A percentile compares a stretch with the other conserved stretches of the same genome.
phyloP scores from a whole-genome alignment of 805 yeast species.

The Cyberlindnera mycetangii region DNA sequence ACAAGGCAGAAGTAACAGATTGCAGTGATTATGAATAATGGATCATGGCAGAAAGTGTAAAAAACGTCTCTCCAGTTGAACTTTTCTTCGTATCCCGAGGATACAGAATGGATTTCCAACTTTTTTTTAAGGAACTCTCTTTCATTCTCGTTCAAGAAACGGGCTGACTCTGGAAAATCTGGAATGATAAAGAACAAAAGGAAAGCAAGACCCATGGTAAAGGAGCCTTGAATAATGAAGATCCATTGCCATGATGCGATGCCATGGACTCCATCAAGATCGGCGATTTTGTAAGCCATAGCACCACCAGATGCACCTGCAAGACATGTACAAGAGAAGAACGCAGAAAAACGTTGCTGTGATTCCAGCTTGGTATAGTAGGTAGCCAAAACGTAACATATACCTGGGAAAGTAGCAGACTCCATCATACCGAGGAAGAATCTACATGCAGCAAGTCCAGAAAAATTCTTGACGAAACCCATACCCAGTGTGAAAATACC shows the following conservation, averaged over 20 bases:
- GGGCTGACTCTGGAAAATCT: slow-evolving; percentile 21
- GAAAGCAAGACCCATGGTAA: slow-evolving; percentile 16
- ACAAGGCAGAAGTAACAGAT: slow-evolving; percentile 37
- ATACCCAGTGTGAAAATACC: slow-evolving; percentile 31
- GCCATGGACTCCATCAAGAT: slow-evolving; percentile 19
- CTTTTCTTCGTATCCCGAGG: slow-evolving; percentile 34
- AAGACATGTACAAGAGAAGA: slow-evolving; percentile 19
- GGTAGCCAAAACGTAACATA: slow-evolving; percentile 23
- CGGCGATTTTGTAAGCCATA: slow-evolving; percentile 25
- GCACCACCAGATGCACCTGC: slow-evolving; percentile 27
- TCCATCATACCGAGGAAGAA: slow-evolving; percentile 17
- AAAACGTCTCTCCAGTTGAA: slow-evolving; percentile 37
- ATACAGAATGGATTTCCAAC: slow-evolving; percentile 35
- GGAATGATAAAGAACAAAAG: slow-evolving; percentile 13
- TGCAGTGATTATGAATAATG: slow-evolving; percentile 45
- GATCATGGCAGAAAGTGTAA: slow-evolving; percentile 42
- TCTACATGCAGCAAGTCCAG: slow-evolving; percentile 15
- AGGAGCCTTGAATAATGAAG: slow-evolving; percentile 21
- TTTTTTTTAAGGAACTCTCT: slow-evolving; percentile 31
- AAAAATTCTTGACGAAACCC: slow-evolving; percentile 19
- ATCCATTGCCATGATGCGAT: slow-evolving; percentile 22
- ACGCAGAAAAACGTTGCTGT: slow-evolving; percentile 25
- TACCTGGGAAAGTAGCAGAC: slow-evolving; percentile 20
- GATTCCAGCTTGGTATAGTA: slow-evolving; percentile 28
- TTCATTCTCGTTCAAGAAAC: slow-evolving; percentile 20